Evolutionary conservation across 2,329 filamentous ascomycete species (phyloP).

Genomic region (Blastomyces parvus): DNA sequence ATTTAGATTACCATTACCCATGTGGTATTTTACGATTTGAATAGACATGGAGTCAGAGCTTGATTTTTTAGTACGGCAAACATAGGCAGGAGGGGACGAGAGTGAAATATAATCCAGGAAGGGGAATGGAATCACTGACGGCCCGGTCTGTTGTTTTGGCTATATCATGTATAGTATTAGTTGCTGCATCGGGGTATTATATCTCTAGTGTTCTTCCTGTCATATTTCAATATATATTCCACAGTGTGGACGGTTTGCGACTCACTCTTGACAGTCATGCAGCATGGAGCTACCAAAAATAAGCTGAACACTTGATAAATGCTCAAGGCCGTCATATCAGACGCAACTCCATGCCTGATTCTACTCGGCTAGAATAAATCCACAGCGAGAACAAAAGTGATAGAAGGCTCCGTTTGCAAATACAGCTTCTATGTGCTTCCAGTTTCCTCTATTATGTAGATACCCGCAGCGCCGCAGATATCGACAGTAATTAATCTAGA

Average conservation of each 20-base stretch:
- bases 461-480: too few species aligned
- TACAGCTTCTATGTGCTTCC: not conserved
- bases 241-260: not conserved
- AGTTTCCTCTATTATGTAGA: not conserved
- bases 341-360: too few species aligned
- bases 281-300: not conserved
- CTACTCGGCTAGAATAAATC: too few species aligned
- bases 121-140: not conserved
- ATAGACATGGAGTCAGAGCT: constrained; percentile 11
- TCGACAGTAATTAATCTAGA: not conserved
- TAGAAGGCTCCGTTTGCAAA: not conserved
- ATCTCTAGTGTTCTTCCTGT: not conserved
- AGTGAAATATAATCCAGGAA: not conserved
- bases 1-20: not conserved
- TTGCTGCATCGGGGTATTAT: not conserved
- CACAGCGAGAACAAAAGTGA: too few species aligned
- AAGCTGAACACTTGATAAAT: too few species aligned
- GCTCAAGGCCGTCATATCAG: too few species aligned
- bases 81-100: not conserved
- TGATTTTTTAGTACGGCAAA: constrained; percentile 18
- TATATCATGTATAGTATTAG: constrained; percentile 3
- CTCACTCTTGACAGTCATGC: not conserved
- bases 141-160: not conserved
- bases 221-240: not conserved
- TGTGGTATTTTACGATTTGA: constrained; percentile 7